phyloP scores from a whole-genome alignment of 2,329 filamentous ascomycete genomes.

The Karstenula rhodostoma region DNA sequence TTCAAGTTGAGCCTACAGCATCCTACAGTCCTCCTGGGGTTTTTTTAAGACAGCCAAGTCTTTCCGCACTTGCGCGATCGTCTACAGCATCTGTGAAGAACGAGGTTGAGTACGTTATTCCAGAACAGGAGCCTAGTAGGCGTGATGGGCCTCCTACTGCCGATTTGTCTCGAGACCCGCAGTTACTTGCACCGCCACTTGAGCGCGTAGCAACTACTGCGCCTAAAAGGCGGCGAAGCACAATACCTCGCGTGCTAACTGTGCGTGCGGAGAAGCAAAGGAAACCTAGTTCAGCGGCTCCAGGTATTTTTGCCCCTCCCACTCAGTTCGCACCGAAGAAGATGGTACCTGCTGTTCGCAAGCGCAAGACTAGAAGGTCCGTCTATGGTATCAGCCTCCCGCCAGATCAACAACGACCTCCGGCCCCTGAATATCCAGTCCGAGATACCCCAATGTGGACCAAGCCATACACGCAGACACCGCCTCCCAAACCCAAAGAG shows the following conservation, averaged over 20 bases:
- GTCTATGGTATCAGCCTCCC: slow-evolving; percentile 15
- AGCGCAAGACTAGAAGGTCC: slow-evolving; percentile 17
- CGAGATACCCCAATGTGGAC: slow-evolving; percentile 35
- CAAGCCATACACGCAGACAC: slow-evolving; percentile 26
- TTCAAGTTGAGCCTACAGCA: slow-evolving; percentile 15
- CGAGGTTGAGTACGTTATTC: slow-evolving; percentile 9
- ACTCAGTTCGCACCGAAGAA: slow-evolving; percentile 11
- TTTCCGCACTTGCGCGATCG: not conserved
- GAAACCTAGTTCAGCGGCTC: slow-evolving; percentile 24
- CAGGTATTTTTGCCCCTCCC: slow-evolving; percentile 25
- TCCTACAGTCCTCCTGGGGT: slow-evolving; percentile 4
- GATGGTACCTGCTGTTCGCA: slow-evolving; percentile 10
- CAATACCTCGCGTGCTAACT: slow-evolving; percentile 16
- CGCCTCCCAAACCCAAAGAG: slow-evolving; percentile 18
- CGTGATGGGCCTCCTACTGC: slow-evolving; percentile 17
- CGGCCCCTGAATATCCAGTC: slow-evolving; percentile 33
- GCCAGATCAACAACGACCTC: slow-evolving; percentile 32
- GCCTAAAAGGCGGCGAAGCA: slow-evolving; percentile 8
- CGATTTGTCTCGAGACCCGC: slow-evolving; percentile 19
- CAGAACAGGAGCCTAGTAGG: slow-evolving; percentile 17
- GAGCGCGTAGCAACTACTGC: not conserved
- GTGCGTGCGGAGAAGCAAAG: slow-evolving; percentile 15
- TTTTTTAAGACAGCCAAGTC: slow-evolving; percentile 4
- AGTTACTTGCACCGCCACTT: slow-evolving; percentile 19
- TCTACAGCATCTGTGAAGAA: not conserved